Percentiles rank a stretch among this genome's conserved stretches.
Conservation (phyloP, 2,329 filamentous ascomycete species). For the Rhinocladiella similis region DNA sequence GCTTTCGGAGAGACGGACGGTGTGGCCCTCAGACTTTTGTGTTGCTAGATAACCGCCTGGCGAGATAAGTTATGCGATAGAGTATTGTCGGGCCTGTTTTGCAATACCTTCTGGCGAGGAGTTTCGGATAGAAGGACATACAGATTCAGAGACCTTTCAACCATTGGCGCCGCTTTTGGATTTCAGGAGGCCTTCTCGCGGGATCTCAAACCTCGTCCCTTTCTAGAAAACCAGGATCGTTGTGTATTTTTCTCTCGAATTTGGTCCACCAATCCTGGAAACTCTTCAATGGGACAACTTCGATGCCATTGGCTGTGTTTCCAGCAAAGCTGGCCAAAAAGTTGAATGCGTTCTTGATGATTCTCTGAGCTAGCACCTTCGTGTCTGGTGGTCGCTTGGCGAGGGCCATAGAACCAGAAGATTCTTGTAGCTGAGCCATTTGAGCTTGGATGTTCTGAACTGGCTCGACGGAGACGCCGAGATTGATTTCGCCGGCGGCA, state of each 20-base stretch:
- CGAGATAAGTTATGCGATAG: too few species aligned
- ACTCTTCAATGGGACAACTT: constrained; percentile 88
- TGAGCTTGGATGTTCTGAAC: constrained; percentile 69
- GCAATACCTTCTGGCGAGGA: too few species aligned
- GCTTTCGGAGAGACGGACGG: too few species aligned
- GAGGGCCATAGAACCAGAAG: constrained; percentile 33
- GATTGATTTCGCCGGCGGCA: constrained; percentile 32
- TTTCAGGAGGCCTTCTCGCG: background rate
- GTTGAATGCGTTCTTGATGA: constrained; percentile 97
- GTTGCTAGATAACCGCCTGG: too few species aligned
- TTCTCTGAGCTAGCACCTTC: constrained; percentile 80
- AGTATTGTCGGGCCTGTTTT: too few species aligned
- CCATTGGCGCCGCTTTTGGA: too few species aligned
- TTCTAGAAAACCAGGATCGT: constrained; percentile 87
- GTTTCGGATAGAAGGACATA: too few species aligned
- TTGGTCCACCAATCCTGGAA: constrained; percentile 99
- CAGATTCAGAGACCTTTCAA: too few species aligned
- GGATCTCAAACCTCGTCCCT: constrained; percentile 50
- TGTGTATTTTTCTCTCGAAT: constrained; percentile 83
- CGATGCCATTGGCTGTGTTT: constrained; percentile 61
- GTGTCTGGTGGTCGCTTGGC: constrained; percentile 53
- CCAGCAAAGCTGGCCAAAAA: constrained; percentile 86
- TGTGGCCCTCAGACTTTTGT: too few species aligned
- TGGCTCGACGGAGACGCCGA: constrained; percentile 79
- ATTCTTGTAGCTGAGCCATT: constrained; percentile 59